Evolutionary conservation across 805 yeast species (phyloP).

Genomic region (Kuraishia piskuri): DNA sequence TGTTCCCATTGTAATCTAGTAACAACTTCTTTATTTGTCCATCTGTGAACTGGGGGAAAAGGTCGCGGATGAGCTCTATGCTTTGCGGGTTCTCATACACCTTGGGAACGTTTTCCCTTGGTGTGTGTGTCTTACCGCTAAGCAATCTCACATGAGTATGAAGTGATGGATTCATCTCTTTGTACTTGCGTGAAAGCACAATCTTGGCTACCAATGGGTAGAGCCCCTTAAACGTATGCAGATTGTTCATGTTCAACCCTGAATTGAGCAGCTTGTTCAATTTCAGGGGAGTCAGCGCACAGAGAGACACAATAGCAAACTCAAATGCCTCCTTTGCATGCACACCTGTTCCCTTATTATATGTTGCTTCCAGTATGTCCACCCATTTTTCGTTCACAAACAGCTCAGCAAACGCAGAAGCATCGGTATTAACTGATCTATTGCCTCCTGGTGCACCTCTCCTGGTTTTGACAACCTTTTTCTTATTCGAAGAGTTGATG

Average conservation of each 20-base stretch:
- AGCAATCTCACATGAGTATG: conserved; percentile 43
- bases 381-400: conserved; percentile 54
- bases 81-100: neutral
- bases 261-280: conserved; percentile 31
- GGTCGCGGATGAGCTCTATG: conserved; percentile 36
- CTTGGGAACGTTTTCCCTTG: neutral
- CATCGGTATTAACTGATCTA: neutral
- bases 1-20: conserved; percentile 35
- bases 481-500: conserved; percentile 15
- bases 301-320: conserved; percentile 41
- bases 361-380: conserved; percentile 47
- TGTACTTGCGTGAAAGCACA: conserved; percentile 37
- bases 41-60: conserved; percentile 57
- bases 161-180: conserved; percentile 40
- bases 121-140: conserved; percentile 8
- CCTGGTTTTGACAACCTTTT: neutral
- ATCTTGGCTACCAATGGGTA: conserved; percentile 52
- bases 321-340: conserved; percentile 37
- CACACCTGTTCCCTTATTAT: conserved; percentile 47
- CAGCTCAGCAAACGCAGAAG: conserved; percentile 35
- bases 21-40: conserved; percentile 42
- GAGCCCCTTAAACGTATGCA: conserved; percentile 29
- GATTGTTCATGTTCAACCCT: conserved; percentile 34
- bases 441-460: neutral
- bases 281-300: conserved; percentile 36